Conservation (phyloP, 345 rosid species). For the Toxicodendron radicans region DNA sequence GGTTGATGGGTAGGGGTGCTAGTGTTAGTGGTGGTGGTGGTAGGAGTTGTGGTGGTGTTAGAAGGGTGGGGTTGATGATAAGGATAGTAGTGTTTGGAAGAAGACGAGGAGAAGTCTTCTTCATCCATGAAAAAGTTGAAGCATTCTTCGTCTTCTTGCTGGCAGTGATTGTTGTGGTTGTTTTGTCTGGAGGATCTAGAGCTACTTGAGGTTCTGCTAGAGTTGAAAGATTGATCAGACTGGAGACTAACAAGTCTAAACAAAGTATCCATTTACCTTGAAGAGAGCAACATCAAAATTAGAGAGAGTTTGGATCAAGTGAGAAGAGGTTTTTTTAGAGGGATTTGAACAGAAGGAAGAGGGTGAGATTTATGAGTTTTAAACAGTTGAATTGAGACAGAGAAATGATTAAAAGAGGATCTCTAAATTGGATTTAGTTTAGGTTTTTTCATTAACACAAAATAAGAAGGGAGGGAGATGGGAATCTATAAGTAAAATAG, state of each 20-base stretch:
- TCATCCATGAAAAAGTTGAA: constrained; percentile 99
- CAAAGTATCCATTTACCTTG: constrained; percentile 82
- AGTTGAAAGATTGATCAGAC: constrained; percentile 81
- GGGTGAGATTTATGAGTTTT: constrained; percentile 28
- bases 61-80: constrained; percentile 38
- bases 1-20: constrained; percentile 31
- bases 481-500: constrained; percentile 20
- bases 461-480: constrained; percentile 12
- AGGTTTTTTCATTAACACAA: constrained; percentile 29
- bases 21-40: constrained; percentile 34
- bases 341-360: not conserved
- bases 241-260: constrained; percentile 80
- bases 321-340: not conserved
- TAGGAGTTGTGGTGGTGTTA: constrained; percentile 37
- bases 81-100: constrained; percentile 55
- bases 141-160: constrained; percentile 85
- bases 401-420: constrained; percentile 34
- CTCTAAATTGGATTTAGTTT: constrained; percentile 36
- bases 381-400: constrained; percentile 29
- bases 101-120: constrained; percentile 97
- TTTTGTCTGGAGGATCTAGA: constrained; percentile 74
- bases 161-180: constrained; percentile 36
- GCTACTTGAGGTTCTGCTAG: constrained; percentile 82
- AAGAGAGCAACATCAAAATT: constrained; percentile 60
- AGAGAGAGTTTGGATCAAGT: not conserved